Base-by-base conservation (phyloP, 768 basidiomycete genomes). In the Clavaria fumosa region DNA sequence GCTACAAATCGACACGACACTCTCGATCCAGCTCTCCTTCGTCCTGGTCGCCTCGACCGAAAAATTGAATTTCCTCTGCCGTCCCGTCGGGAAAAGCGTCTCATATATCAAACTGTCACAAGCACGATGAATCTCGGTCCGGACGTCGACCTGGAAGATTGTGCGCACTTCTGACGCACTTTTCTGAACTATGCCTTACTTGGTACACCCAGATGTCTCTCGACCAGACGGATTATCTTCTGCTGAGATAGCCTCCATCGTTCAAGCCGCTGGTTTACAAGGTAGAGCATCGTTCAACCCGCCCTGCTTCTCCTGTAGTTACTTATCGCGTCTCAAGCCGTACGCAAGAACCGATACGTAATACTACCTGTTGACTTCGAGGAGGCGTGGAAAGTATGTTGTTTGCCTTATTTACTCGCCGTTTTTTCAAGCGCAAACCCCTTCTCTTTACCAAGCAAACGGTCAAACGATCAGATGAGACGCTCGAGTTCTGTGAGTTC, bases 1-100 rank as follows among this genome's bases (percentile, higher is more conserved):
- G 95, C 95, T 19, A 99, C 95, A 30, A 99, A 99, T 62, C 83
- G 95, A 49, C 85, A 86, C 32, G 95, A 99, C 58, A 99, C 95
- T 4, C 70, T 99, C 21, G 95, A 99, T 58, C 95, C 95, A 41
- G 95, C 95, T 4, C 64, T 99, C 28, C 78, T 99, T 23, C 88
- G 95, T 49, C 95, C 95, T 27, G 95, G 95, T 53, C 88, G 95
- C 50, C 69, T 99, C 9, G 95, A 99, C 60, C 68, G 95, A 50
- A 99, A 99, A 67, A 99, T 99, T 48, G 95, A 99, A 58, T 97
- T 97, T 63, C 95, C 95, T 3, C 66, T 84, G 24, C 95, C 95
- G 23, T 85, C 86, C 11, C 66, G 95, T 43, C 72, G 95, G 47
- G 95, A 99, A 62, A 82, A 91, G 53, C 85, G 95, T 35, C 62